Evolutionary conservation across 345 rosid species (phyloP).

Genomic region (Cardamine occulta): DNA sequence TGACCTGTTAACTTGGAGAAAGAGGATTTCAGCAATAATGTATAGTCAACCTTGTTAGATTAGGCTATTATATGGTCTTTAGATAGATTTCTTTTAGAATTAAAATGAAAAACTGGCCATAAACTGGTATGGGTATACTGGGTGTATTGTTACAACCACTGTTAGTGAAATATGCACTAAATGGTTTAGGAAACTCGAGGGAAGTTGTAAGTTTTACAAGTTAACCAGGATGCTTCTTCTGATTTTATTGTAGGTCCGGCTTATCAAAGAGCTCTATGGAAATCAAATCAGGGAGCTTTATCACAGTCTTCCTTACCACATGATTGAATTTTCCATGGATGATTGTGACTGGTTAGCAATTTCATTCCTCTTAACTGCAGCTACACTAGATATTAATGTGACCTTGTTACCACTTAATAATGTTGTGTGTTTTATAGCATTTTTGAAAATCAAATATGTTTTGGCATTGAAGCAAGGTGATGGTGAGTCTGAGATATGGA

Average conservation of each 20-base stretch:
- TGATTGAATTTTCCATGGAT: conserved; percentile 79
- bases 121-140: background rate
- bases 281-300: conserved; percentile 88
- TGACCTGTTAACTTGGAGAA: conserved; percentile 3
- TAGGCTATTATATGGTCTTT: background rate
- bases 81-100: background rate
- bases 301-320: conserved; percentile 93
- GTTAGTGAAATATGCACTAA: background rate
- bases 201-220: background rate
- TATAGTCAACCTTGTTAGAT: background rate
- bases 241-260: conserved; percentile 66
- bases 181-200: background rate
- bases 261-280: conserved; percentile 90
- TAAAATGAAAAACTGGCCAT: background rate
- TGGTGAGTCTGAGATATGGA: conserved; percentile 75
- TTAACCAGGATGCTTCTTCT: conserved; percentile 10
- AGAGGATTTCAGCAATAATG: background rate
- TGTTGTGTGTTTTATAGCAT: background rate
- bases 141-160: background rate
- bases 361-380: conserved; percentile 3
- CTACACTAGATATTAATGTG: background rate
- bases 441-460: conserved; percentile 11
- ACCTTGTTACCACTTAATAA: background rate
- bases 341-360: conserved; percentile 78
- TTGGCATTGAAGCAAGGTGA: conserved; percentile 71